Percentiles rank a stretch among this genome's conserved stretches.
These are phyloP conservation scores for Monosporozyma solicola DNA, from an alignment of 805 yeast genomes.

Conservation along the genomic window DNA sequence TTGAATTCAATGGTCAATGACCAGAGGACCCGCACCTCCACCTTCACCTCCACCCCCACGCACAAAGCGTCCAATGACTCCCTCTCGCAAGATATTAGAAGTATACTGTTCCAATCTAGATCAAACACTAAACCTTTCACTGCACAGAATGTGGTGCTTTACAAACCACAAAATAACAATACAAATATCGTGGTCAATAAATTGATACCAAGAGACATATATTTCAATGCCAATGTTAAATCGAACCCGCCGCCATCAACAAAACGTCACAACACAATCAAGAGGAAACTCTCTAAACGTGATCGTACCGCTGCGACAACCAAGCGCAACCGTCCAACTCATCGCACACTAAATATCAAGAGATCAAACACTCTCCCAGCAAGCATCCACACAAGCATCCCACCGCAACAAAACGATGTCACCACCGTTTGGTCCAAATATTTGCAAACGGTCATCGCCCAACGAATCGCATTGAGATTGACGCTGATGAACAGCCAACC, in stretches of 20 bases:
- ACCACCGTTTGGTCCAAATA: slow-evolving; percentile 29
- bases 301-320: neutral
- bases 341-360: neutral
- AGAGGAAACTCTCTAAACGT: neutral
- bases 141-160: slow-evolving; percentile 6
- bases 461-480: slow-evolving; percentile 28
- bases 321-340: neutral
- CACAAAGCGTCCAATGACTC: neutral
- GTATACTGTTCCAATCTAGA: neutral
- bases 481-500: neutral
- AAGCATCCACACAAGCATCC: neutral
- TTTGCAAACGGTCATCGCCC: slow-evolving; percentile 25
- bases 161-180: slow-evolving; percentile 1
- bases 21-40: neutral
- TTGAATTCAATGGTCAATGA: neutral
- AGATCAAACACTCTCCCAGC: slow-evolving; percentile 3
- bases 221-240: neutral
- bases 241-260: neutral
- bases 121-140: slow-evolving; percentile 1
- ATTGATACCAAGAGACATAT: slow-evolving; percentile 1
- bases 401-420: neutral
- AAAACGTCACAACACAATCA: neutral
- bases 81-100: neutral
- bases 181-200: slow-evolving; percentile 1
- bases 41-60: neutral